Conservation (phyloP, 176 grass and related monocot genomes). For the Zoysia japonica region DNA sequence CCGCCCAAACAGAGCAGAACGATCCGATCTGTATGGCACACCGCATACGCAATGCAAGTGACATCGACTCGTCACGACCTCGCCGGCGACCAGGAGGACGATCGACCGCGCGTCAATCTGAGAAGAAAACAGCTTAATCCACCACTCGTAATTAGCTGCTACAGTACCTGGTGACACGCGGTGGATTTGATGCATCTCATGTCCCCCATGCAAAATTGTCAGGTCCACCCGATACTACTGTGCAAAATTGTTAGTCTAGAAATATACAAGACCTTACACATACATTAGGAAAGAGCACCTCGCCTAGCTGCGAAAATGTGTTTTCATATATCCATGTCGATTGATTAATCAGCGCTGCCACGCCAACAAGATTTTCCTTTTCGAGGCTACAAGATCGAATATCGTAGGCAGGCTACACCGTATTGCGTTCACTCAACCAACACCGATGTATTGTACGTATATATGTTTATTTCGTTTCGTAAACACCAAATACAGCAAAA, state of each 20-base stretch:
- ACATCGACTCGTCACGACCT: neutral
- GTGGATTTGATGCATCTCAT: neutral
- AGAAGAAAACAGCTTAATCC: neutral
- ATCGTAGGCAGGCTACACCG: neutral
- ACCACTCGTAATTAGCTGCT: neutral
- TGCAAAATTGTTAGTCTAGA: neutral
- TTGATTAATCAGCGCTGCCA: too few species aligned
- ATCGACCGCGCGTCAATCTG: neutral
- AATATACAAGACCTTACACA: too few species aligned
- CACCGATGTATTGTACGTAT: neutral
- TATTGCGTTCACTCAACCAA: slow-evolving; percentile 5
- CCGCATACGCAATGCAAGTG: neutral
- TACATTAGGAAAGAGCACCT: too few species aligned
- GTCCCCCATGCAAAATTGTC: neutral
- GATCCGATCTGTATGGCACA: neutral
- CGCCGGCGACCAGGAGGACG: too few species aligned
- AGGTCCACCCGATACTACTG: neutral
- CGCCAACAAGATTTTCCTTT: too few species aligned
- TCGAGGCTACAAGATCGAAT: neutral
- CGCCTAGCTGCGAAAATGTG: too few species aligned
- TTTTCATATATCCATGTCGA: neutral
- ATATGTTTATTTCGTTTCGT: neutral
- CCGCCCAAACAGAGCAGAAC: neutral
- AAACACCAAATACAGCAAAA: neutral
- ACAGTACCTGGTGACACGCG: too few species aligned